Evolutionary conservation across 305 asterid genomes (phyloP).

Genomic region (Fraxinus angustifolia): DNA sequence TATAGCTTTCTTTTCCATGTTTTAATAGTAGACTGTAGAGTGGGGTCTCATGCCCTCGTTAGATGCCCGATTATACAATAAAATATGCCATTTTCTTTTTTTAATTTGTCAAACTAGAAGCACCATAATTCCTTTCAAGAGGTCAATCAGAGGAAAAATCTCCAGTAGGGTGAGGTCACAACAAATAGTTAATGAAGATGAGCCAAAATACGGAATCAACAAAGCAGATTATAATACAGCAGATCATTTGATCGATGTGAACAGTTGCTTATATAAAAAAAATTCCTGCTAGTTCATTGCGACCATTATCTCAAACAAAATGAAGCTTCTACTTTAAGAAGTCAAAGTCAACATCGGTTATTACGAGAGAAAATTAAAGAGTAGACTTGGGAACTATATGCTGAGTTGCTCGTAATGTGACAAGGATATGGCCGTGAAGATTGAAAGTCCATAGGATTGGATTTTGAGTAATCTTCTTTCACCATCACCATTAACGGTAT

Average conservation of each 20-base stretch:
- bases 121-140: conserved; percentile 22
- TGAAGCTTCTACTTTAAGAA: conserved; percentile 20
- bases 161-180: conserved; percentile 14
- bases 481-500: background rate
- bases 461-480: background rate
- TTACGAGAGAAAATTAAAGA: background rate
- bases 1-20: conserved; percentile 13
- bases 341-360: conserved; percentile 14
- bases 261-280: conserved; percentile 2
- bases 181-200: background rate
- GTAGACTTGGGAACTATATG: conserved; percentile 22
- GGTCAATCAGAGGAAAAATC: conserved; percentile 13
- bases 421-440: background rate
- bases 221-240: background rate
- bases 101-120: conserved; percentile 24
- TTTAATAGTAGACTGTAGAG: conserved; percentile 8
- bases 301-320: conserved; percentile 10
- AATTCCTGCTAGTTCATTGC: background rate
- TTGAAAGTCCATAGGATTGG: conserved; percentile 2
- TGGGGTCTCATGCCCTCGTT: conserved; percentile 14
- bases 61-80: conserved; percentile 3
- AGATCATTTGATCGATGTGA: background rate
- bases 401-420: background rate
- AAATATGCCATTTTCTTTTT: conserved; percentile 2
- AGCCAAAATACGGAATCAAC: conserved; percentile 1